Conservation (phyloP, 2,329 filamentous ascomycete species). For the Didymella glomerata region DNA sequence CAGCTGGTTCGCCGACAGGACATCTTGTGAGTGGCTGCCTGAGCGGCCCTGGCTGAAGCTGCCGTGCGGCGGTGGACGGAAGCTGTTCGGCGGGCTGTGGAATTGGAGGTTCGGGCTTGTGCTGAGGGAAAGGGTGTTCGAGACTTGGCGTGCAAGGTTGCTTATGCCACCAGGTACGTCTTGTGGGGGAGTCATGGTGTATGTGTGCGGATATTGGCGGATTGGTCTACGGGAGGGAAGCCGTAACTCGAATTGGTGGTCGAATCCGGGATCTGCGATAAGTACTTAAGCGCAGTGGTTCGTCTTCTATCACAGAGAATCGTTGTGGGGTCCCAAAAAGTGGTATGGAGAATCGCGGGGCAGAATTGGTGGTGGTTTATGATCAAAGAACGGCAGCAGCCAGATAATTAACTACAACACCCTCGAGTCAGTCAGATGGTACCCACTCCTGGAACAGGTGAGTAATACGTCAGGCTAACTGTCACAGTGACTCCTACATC, state of each 20-base stretch:
- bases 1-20: conserved; percentile 46
- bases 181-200: conserved; percentile 48
- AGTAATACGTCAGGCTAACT: conserved; percentile 23
- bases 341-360: conserved; percentile 17
- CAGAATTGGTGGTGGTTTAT: conserved; percentile 10
- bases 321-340: conserved; percentile 7
- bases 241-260: conserved; percentile 31
- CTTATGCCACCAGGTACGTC: conserved; percentile 47
- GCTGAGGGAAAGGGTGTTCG: conserved; percentile 72
- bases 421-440: conserved; percentile 25
- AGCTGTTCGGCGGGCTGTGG: conserved; percentile 74
- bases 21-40: conserved; percentile 30
- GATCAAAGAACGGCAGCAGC: conserved; percentile 27
- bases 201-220: conserved; percentile 31
- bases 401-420: conserved; percentile 28
- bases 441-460: conserved; percentile 26
- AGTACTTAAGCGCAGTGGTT: conserved; percentile 11
- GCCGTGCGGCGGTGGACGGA: conserved; percentile 49
- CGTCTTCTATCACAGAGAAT: background rate
- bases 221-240: conserved; percentile 16
- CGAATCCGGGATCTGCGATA: conserved; percentile 23
- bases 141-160: conserved; percentile 57
- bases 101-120: conserved; percentile 79
- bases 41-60: conserved; percentile 51
- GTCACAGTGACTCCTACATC: conserved; percentile 18